Percentiles rank a stretch among this genome's conserved stretches.
Conservation (phyloP, 2,329 filamentous ascomycete genomes). For the Sporothrix inflata region DNA sequence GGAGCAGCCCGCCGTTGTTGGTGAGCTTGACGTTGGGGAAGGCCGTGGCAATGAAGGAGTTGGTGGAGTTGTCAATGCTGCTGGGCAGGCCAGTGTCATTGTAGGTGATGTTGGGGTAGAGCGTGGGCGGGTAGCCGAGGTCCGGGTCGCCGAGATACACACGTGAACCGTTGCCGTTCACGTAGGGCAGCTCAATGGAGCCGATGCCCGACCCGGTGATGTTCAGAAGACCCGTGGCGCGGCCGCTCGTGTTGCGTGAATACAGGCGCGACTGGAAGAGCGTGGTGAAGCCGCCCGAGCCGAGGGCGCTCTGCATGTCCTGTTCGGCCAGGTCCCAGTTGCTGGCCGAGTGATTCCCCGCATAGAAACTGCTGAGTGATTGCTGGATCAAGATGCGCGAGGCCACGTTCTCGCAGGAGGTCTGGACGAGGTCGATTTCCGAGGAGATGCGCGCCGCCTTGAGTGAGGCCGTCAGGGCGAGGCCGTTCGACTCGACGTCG, state of each 20-base stretch:
- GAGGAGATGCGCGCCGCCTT: constrained; percentile 82
- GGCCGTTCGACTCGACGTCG: constrained; percentile 59
- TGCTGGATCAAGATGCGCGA: constrained; percentile 66
- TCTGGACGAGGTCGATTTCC: constrained; percentile 77
- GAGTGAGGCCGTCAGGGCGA: constrained; percentile 79
- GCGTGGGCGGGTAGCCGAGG: constrained; percentile 68
- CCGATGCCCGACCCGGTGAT: constrained; percentile 58
- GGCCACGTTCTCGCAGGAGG: constrained; percentile 71
- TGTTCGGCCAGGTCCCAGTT: constrained; percentile 64
- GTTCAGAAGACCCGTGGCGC: constrained; percentile 62
- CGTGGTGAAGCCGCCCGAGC: constrained; percentile 57
- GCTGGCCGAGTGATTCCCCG: constrained; percentile 55
- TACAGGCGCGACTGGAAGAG: constrained; percentile 76
- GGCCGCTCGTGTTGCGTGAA: constrained; percentile 66
- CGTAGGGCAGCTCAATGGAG: constrained; percentile 65
- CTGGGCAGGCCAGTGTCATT: constrained; percentile 49
- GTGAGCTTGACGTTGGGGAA: constrained; percentile 57
- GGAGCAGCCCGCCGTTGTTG: constrained; percentile 63
- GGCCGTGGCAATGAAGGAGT: constrained; percentile 51
- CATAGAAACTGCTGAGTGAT: constrained; percentile 56
- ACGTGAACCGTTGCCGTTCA: constrained; percentile 57
- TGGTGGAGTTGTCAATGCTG: constrained; percentile 46
- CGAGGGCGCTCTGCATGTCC: constrained; percentile 75
- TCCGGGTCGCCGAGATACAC: constrained; percentile 64
- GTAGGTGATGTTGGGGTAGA: constrained; percentile 83